Evolutionary conservation across 2,329 filamentous ascomycete species (phyloP), one percentile per base, ranked within the genome.

Genomic region (Cladosporium sp.): DNA sequence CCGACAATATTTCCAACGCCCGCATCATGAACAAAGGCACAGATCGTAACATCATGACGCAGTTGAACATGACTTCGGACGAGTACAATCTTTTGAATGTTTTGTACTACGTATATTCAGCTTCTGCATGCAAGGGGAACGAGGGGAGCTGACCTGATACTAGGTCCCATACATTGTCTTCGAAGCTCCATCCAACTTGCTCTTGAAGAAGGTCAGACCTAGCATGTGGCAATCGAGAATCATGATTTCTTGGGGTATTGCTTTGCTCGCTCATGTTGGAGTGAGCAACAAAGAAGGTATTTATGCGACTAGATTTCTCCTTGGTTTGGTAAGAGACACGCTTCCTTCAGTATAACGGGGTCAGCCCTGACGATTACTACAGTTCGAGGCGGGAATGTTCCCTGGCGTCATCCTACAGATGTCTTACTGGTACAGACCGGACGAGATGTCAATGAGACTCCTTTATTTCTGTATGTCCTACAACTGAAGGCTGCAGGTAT

Each of bases 391-490:
- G 27, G 47, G 53, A 3, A 15, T 55, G 11, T 55, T 39, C 32
- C 53, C 51, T n/a, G 53, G 51, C 3, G 15, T 51, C 13, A 12
- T 51, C 1, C 22, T 51, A 29, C 52, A 54, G 32, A 18, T 51
- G 1, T 47, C 40, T 40, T 75, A 75, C 52, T 77, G 73, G 73
- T 76, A 76, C 51, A 63, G 74, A 7, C 71, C 73, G 0, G 74
- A 77, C 47, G 74, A 76, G 52, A 71, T 76, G 67, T 29, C 47
- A 19, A 38, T 42, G 39, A 54, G 42, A 55, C 8, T 67, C 59
- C 42, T 47, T n/a, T n/a, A n/a, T n/a, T n/a, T n/a, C n/a, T n/a
- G n/a, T n/a, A n/a, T n/a, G n/a, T n/a, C n/a, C n/a, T n/a, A n/a
- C n/a, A n/a, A n/a, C n/a, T n/a, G n/a, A n/a, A n/a, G n/a, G n/a